Evolutionary conservation across 306 rosid species (phyloP).

Genomic region (Prinsepia uniflora): DNA sequence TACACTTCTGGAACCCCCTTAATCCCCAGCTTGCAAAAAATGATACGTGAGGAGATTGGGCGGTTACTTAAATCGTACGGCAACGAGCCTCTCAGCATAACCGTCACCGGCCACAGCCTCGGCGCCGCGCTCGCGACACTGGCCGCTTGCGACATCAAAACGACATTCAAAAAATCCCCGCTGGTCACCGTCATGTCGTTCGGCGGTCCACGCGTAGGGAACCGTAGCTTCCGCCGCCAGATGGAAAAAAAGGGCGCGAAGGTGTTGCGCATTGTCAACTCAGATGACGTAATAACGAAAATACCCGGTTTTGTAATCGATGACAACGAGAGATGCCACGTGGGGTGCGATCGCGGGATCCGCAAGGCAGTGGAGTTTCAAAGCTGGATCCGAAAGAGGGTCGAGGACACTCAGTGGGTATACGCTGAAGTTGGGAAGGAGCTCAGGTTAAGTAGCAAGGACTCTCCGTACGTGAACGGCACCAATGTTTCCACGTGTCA

Average conservation of each 20-base stretch:
- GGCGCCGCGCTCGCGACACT: slow-evolving; percentile 89
- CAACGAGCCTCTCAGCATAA: slow-evolving; percentile 55
- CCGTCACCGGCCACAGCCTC: slow-evolving; percentile 86
- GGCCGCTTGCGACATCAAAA: slow-evolving; percentile 50
- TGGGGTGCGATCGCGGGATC: not conserved
- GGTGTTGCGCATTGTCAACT: slow-evolving; percentile 61
- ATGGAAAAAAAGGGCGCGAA: slow-evolving; percentile 49
- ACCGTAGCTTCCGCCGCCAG: slow-evolving; percentile 40
- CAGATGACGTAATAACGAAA: slow-evolving; percentile 56
- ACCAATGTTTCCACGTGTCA: slow-evolving; percentile 59
- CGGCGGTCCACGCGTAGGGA: slow-evolving; percentile 78
- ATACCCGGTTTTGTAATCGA: slow-evolving; percentile 60
- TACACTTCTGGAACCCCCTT: slow-evolving; percentile 43
- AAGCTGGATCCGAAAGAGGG: slow-evolving; percentile 44
- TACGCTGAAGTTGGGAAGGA: slow-evolving; percentile 82
- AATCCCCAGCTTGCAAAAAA: slow-evolving; percentile 48
- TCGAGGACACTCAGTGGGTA: slow-evolving; percentile 52
- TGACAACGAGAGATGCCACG: not conserved
- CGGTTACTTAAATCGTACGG: slow-evolving; percentile 44
- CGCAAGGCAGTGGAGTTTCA: slow-evolving; percentile 22
- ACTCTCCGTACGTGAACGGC: slow-evolving; percentile 47
- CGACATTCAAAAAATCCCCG: slow-evolving; percentile 28
- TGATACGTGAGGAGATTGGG: slow-evolving; percentile 47
- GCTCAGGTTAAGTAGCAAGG: slow-evolving; percentile 53
- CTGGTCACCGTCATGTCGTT: slow-evolving; percentile 66